Evolutionary conservation across 2,329 filamentous ascomycete genomes (phyloP).

Genomic region (Domatiomyces catenatus): DNA sequence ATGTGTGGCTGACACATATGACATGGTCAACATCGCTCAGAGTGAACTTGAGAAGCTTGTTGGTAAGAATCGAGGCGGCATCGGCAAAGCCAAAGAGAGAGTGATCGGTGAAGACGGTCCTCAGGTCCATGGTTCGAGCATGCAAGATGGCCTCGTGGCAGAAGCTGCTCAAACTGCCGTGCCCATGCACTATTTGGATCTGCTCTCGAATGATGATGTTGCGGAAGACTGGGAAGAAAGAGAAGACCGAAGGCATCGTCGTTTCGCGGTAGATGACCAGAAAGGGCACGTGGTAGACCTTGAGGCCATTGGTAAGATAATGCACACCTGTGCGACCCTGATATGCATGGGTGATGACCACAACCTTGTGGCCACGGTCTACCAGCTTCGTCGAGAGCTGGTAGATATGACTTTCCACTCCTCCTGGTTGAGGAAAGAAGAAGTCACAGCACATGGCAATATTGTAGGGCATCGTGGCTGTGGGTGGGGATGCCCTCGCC

Average conservation of each 20-base stretch:
- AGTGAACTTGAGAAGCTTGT: conserved; percentile 91
- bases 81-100: conserved; percentile 96
- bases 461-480: conserved; percentile 47
- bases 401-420: conserved; percentile 96
- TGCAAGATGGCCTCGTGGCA: conserved; percentile 93
- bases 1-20: conserved; percentile 96
- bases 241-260: conserved; percentile 93
- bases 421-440: conserved; percentile 95
- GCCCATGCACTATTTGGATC: conserved; percentile 97
- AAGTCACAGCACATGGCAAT: conserved; percentile 96
- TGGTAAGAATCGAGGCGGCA: conserved; percentile 85
- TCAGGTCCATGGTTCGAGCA: conserved; percentile 85
- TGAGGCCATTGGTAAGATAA: conserved; percentile 92
- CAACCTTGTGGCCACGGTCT: conserved; percentile 92
- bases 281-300: conserved; percentile 96
- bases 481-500: conserved; percentile 5
- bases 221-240: conserved; percentile 93
- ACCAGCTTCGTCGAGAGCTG: conserved; percentile 94
- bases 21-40: conserved; percentile 95
- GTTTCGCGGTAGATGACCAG: conserved; percentile 87
- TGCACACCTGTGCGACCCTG: conserved; percentile 78
- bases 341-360: conserved; percentile 93
- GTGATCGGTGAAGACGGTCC: conserved; percentile 94
- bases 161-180: conserved; percentile 79
- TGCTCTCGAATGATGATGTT: conserved; percentile 89